Evolutionary conservation across 2,329 filamentous ascomycete species (phyloP).

Genomic region (Neofusicoccum kwambonambiense): DNA sequence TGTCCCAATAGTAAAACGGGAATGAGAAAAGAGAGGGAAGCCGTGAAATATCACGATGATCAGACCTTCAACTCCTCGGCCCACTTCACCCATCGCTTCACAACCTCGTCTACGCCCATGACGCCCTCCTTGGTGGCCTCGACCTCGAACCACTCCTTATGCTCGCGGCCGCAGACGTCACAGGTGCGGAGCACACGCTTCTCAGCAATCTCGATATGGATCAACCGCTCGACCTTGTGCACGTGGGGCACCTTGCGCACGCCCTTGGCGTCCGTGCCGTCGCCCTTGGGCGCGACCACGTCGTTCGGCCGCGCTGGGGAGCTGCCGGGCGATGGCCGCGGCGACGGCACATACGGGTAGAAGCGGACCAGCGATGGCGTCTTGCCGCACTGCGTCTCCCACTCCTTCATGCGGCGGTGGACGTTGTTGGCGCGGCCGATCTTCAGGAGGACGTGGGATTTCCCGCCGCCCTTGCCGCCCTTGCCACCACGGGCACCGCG

Average conservation of each 20-base stretch:
- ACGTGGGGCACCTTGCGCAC: conserved; percentile 76
- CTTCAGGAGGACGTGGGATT: conserved; percentile 63
- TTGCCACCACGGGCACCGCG: not conserved
- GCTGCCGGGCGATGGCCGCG: conserved; percentile 25
- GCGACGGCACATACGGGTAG: conserved; percentile 71
- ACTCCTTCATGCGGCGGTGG: conserved; percentile 85
- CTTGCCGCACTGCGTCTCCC: conserved; percentile 90
- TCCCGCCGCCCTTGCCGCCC: not conserved
- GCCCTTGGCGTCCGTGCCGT: conserved; percentile 27
- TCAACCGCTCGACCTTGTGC: conserved; percentile 82
- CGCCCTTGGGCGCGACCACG: conserved; percentile 20
- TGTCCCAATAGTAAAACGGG: not conserved
- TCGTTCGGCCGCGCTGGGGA: conserved; percentile 24
- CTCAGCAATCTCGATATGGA: conserved; percentile 81
- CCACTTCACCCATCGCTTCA: conserved; percentile 85
- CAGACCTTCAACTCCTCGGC: conserved; percentile 52
- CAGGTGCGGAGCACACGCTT: conserved; percentile 64
- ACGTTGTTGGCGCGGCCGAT: conserved; percentile 76
- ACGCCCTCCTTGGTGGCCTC: conserved; percentile 71
- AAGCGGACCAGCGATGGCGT: conserved; percentile 83
- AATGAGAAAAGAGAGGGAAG: not conserved
- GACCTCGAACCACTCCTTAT: conserved; percentile 95
- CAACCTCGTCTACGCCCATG: conserved; percentile 66
- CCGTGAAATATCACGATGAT: not conserved
- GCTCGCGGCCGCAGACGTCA: conserved; percentile 74